These are phyloP conservation scores for Alternaria brassicicola DNA, from an alignment of 2,329 filamentous ascomycete species.

Conservation along the genomic window DNA sequence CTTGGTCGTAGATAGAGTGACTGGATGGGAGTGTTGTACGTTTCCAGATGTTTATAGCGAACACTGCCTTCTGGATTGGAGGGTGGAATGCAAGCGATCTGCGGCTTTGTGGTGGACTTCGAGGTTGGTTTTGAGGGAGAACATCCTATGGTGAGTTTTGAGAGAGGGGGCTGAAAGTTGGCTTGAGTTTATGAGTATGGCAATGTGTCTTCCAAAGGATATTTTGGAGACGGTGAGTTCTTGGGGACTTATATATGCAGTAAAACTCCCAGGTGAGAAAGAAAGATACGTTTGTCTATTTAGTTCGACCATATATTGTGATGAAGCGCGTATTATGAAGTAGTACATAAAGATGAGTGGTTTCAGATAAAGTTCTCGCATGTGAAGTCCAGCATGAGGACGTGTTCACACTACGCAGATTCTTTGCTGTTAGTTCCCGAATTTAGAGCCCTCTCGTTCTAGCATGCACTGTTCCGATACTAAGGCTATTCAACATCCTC, in stretches of 20 bases:
- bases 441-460: neutral
- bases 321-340: too few species aligned
- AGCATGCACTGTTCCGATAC: neutral
- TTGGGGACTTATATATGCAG: too few species aligned
- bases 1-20: too few species aligned
- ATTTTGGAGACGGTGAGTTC: neutral
- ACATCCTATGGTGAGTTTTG: neutral
- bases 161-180: neutral
- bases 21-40: neutral
- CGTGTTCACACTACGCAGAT: neutral
- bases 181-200: rapidly evolving
- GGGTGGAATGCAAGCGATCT: neutral
- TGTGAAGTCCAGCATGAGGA: neutral
- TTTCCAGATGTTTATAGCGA: neutral
- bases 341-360: neutral
- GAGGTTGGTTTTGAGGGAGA: neutral
- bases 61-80: neutral
- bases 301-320: too few species aligned
- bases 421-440: neutral
- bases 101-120: neutral
- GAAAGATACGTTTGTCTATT: too few species aligned
- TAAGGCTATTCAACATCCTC: neutral
- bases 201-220: rapidly evolving
- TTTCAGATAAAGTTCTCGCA: neutral
- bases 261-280: too few species aligned